phyloP scores from a whole-genome alignment of 352 stramenopile species.

The Phytophthora citrophthora region DNA sequence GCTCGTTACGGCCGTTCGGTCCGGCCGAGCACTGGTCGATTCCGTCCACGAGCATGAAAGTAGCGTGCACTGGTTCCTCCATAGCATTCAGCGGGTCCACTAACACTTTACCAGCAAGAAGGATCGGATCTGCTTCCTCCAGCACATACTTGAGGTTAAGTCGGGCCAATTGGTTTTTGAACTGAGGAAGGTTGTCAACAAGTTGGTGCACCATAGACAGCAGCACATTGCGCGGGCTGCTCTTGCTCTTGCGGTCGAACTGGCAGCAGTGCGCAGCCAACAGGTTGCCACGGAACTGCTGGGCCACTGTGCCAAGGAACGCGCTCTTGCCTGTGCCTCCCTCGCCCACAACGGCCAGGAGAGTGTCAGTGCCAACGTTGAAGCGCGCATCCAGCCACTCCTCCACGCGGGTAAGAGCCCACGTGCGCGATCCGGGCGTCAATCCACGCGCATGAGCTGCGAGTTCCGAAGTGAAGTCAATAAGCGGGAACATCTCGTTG shows the following conservation, averaged over 20 bases:
- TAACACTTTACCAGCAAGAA: slow-evolving; percentile 76
- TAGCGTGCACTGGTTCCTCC: slow-evolving; percentile 62
- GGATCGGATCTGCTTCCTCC: slow-evolving; percentile 72
- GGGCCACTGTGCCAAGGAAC: slow-evolving; percentile 55
- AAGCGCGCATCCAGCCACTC: slow-evolving; percentile 80
- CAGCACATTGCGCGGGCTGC: slow-evolving; percentile 70
- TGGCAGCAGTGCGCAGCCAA: slow-evolving; percentile 75
- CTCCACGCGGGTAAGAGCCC: slow-evolving; percentile 71
- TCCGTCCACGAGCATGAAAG: slow-evolving; percentile 78
- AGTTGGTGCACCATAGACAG: slow-evolving; percentile 86
- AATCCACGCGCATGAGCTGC: slow-evolving; percentile 45
- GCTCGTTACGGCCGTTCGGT: slow-evolving; percentile 56
- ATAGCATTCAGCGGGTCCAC: slow-evolving; percentile 75
- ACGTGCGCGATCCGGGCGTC: slow-evolving; percentile 61
- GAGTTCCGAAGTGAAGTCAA: slow-evolving; percentile 69
- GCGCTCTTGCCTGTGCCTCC: slow-evolving; percentile 76
- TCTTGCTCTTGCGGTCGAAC: slow-evolving; percentile 82
- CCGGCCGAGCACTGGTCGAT: slow-evolving; percentile 69
- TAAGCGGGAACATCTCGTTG: slow-evolving; percentile 82
- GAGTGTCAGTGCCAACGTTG: slow-evolving; percentile 57
- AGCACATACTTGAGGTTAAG: slow-evolving; percentile 87
- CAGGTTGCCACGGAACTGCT: slow-evolving; percentile 62
- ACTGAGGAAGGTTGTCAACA: slow-evolving; percentile 62
- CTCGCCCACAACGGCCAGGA: slow-evolving; percentile 76
- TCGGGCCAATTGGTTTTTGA: slow-evolving; percentile 83